These are phyloP conservation scores for Neoarthrinium moseri DNA, from an alignment of 2,329 filamentous ascomycete species.

Conservation along the genomic window DNA sequence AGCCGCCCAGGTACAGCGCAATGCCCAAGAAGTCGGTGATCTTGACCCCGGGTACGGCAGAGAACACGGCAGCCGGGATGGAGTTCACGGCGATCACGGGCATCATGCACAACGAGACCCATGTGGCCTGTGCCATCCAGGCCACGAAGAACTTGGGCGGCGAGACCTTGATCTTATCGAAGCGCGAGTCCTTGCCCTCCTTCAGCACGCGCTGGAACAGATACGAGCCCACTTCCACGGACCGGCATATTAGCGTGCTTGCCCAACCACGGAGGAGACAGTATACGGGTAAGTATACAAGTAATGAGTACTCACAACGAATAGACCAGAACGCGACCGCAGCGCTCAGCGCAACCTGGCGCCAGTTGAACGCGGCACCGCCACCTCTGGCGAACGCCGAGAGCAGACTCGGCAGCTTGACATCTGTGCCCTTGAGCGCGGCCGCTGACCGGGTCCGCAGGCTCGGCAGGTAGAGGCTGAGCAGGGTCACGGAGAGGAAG, in stretches of 20 bases:
- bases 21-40: constrained; percentile 57
- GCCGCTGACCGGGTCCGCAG: constrained; percentile 53
- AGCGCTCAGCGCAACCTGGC: constrained; percentile 41
- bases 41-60: constrained; percentile 44
- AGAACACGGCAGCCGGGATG: constrained; percentile 53
- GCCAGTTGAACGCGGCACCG: constrained; percentile 56
- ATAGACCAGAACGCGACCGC: constrained; percentile 56
- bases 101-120: constrained; percentile 66
- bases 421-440: constrained; percentile 28
- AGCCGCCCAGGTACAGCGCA: constrained; percentile 55
- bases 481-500: constrained; percentile 61
- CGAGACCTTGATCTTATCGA: constrained; percentile 38
- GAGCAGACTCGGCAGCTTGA: constrained; percentile 44
- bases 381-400: constrained; percentile 40
- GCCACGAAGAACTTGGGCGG: constrained; percentile 33
- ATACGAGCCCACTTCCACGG: constrained; percentile 55
- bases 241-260: background rate
- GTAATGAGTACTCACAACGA: constrained; percentile 43
- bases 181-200: constrained; percentile 56
- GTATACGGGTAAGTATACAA: background rate
- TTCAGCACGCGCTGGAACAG: constrained; percentile 61
- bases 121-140: constrained; percentile 58
- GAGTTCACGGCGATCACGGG: constrained; percentile 65
- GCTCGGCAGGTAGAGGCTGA: constrained; percentile 61
- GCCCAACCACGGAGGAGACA: background rate